Conservation (phyloP, 2,329 filamentous ascomycete genomes). For the Bipolaris gigantea region DNA sequence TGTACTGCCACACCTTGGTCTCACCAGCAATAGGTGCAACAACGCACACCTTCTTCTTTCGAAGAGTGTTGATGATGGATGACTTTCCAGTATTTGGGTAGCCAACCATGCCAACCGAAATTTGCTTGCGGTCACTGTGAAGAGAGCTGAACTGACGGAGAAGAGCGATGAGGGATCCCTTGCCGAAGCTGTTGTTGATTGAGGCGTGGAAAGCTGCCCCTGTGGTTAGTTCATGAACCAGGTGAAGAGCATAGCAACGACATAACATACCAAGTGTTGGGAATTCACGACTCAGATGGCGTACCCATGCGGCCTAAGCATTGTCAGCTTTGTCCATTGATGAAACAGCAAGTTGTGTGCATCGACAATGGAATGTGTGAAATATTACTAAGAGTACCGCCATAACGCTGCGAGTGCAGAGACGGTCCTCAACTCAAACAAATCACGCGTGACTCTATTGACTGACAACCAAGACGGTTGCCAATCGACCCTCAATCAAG, state of each 20-base stretch:
- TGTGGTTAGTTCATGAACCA: neutral
- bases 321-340: conserved; percentile 26
- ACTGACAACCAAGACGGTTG: conserved; percentile 86
- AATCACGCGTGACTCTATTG: conserved; percentile 77
- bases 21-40: conserved; percentile 95
- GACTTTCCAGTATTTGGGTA: conserved; percentile 97
- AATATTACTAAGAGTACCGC: conserved; percentile 98
- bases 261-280: conserved; percentile 70
- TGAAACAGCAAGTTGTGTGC: conserved; percentile 16
- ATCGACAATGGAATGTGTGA: conserved; percentile 68
- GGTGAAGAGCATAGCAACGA: neutral
- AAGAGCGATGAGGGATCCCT: conserved; percentile 89
- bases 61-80: conserved; percentile 93
- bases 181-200: conserved; percentile 95
- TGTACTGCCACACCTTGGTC: conserved; percentile 98
- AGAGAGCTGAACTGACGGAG: conserved; percentile 90
- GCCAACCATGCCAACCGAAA: conserved; percentile 85
- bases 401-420: conserved; percentile 64
- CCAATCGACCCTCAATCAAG: conserved; percentile 69
- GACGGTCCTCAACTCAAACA: conserved; percentile 96
- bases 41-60: conserved; percentile 91
- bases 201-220: conserved; percentile 75
- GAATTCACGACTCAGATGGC: conserved; percentile 82
- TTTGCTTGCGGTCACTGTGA: conserved; percentile 89
- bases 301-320: conserved; percentile 86